phyloP scores from a whole-genome alignment of 441 rosid genomes.

The Viola pubescens region DNA sequence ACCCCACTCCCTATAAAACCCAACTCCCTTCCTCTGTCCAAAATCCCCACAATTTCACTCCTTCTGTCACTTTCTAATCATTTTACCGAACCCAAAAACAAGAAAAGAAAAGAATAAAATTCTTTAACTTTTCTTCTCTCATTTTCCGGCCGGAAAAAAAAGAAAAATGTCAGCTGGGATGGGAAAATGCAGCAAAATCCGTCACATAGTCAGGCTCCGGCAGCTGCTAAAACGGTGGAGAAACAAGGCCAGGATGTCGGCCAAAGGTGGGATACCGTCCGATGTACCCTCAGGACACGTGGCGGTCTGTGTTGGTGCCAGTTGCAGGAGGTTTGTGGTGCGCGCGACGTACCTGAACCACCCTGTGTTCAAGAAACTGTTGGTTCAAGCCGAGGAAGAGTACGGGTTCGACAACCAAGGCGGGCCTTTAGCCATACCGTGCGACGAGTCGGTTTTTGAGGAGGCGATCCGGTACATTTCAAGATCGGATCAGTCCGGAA shows the following conservation, averaged over 20 bases:
- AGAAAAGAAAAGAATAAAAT: not conserved
- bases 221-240: conserved; percentile 85
- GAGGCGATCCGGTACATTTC: conserved; percentile 60
- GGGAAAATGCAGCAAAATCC: conserved; percentile 82
- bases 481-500: conserved; percentile 35
- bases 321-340: conserved; percentile 66
- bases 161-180: conserved; percentile 42
- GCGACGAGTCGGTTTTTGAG: conserved; percentile 82
- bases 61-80: not conserved
- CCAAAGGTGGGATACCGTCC: conserved; percentile 38
- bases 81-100: not conserved
- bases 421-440: conserved; percentile 68
- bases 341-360: conserved; percentile 85
- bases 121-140: not conserved
- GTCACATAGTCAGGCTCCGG: conserved; percentile 77
- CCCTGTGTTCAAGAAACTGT: conserved; percentile 56
- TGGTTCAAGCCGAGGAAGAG: conserved; percentile 80
- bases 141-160: not conserved
- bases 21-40: conserved; percentile 11
- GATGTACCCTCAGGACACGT: conserved; percentile 94
- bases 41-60: conserved; percentile 24
- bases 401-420: conserved; percentile 61
- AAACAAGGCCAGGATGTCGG: conserved; percentile 64
- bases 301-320: conserved; percentile 68
- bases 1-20: conserved; percentile 28